Evolutionary conservation across 441 rosid genomes (phyloP).

Genomic region (Viola pubescens): DNA sequence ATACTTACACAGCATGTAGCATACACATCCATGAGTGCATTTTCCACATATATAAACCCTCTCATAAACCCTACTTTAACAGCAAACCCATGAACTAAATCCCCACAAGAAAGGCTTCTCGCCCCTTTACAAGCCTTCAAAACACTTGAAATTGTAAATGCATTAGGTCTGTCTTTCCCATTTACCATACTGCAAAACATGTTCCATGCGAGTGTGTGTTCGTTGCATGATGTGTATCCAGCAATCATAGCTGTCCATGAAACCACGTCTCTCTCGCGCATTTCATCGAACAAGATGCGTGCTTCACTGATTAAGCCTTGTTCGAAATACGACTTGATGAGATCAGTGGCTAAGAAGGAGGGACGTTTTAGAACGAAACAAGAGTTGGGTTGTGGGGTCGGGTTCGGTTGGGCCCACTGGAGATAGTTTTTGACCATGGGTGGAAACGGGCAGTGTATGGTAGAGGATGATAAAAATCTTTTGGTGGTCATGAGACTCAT

Average conservation of each 20-base stretch:
- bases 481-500: constrained; percentile 34
- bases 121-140: constrained; percentile 70
- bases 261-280: constrained; percentile 73
- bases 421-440: constrained; percentile 35
- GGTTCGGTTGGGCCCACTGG: constrained; percentile 24
- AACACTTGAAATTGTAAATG: constrained; percentile 57
- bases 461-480: constrained; percentile 30
- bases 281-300: constrained; percentile 82
- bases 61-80: constrained; percentile 46
- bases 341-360: constrained; percentile 57
- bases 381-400: constrained; percentile 12
- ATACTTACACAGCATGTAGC: constrained; percentile 53
- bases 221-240: constrained; percentile 47
- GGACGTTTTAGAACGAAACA: constrained; percentile 35
- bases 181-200: constrained; percentile 51
- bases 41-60: constrained; percentile 58
- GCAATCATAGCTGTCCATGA: constrained; percentile 82
- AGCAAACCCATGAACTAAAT: constrained; percentile 53
- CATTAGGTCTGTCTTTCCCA: constrained; percentile 56
- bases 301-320: constrained; percentile 52
- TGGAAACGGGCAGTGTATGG: constrained; percentile 30
- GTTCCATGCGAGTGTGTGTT: constrained; percentile 42
- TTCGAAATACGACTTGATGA: constrained; percentile 44
- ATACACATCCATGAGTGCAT: constrained; percentile 69
- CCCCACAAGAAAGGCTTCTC: constrained; percentile 43